phyloP scores from a whole-genome alignment of 345 rosid species.

The Camelina hispida region DNA sequence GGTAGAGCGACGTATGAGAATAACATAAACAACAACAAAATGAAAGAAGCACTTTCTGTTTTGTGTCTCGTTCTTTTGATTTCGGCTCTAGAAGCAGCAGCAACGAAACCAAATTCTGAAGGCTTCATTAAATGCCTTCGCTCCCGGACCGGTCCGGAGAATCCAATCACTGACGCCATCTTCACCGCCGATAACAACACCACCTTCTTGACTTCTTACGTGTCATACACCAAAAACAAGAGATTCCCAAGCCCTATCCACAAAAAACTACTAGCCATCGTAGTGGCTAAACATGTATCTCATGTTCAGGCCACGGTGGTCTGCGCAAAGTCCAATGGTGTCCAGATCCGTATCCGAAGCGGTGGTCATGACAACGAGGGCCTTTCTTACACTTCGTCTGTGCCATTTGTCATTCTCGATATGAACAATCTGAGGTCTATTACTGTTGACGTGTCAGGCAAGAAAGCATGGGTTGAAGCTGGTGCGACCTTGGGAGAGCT shows the following conservation, averaged over 20 bases:
- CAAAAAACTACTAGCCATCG: constrained; percentile 32
- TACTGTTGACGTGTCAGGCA: constrained; percentile 27
- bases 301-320: constrained; percentile 56
- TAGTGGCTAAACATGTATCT: constrained; percentile 39
- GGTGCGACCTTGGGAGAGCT: constrained; percentile 63
- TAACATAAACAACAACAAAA: neutral
- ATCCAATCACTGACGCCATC: constrained; percentile 26
- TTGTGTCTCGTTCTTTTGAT: constrained; percentile 12
- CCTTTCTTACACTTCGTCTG: constrained; percentile 50
- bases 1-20: neutral
- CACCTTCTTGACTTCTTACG: constrained; percentile 21
- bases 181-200: neutral
- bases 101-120: neutral
- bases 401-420: constrained; percentile 56
- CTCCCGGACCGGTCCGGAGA: neutral
- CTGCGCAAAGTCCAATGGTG: constrained; percentile 49
- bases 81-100: neutral
- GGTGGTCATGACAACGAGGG: constrained; percentile 65
- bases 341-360: constrained; percentile 53
- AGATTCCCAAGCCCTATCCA: constrained; percentile 47
- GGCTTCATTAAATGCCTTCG: constrained; percentile 15
- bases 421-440: constrained; percentile 50
- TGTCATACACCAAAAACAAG: constrained; percentile 52
- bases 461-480: constrained; percentile 52
- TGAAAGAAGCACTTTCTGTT: constrained; percentile 2